These are phyloP conservation scores for Polyporus arcularius DNA, from an alignment of 768 basidiomycete genomes.

Conservation along the genomic window DNA sequence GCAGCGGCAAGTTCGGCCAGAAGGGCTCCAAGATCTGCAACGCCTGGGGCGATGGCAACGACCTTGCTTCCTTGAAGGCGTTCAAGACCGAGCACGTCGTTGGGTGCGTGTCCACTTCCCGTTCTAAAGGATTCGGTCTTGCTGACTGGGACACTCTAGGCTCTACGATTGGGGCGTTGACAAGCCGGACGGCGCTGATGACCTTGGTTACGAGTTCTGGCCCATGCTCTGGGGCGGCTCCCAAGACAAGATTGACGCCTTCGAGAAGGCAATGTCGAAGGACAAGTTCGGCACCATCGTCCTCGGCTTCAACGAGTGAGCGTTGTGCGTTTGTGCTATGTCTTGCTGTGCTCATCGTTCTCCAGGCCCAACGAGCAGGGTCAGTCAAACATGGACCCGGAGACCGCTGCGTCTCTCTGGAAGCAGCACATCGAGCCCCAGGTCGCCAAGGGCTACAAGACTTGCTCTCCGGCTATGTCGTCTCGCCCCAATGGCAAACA, in stretches of 20 bases:
- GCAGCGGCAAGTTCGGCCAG: conserved; percentile 2
- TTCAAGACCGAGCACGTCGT: conserved; percentile 49
- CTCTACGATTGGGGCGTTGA: conserved; percentile 71
- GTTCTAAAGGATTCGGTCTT: background rate
- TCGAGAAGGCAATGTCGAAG: conserved; percentile 44
- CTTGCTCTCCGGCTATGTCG: conserved; percentile 70
- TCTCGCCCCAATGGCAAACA: conserved; percentile 53
- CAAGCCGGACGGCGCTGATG: conserved; percentile 41
- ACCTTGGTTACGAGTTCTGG: conserved; percentile 52
- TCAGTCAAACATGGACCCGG: conserved; percentile 63
- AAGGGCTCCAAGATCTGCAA: conserved; percentile 53
- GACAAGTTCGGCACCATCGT: conserved; percentile 52
- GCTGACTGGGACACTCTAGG: conserved; percentile 23
- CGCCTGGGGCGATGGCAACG: conserved; percentile 65
- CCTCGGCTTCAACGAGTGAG: conserved; percentile 78
- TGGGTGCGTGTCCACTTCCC: conserved; percentile 36
- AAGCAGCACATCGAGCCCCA: conserved; percentile 61
- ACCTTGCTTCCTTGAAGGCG: conserved; percentile 43
- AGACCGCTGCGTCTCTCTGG: conserved; percentile 57
- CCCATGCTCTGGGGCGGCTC: conserved; percentile 74
- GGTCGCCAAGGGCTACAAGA: conserved; percentile 50
- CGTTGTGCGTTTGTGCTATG: conserved; percentile 27
- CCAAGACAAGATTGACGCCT: conserved; percentile 43
- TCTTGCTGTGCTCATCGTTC: conserved; percentile 3
- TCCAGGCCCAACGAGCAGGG: conserved; percentile 64